Base-by-base conservation (phyloP, 345 rosid species). In the Rhizophora apiculata region DNA sequence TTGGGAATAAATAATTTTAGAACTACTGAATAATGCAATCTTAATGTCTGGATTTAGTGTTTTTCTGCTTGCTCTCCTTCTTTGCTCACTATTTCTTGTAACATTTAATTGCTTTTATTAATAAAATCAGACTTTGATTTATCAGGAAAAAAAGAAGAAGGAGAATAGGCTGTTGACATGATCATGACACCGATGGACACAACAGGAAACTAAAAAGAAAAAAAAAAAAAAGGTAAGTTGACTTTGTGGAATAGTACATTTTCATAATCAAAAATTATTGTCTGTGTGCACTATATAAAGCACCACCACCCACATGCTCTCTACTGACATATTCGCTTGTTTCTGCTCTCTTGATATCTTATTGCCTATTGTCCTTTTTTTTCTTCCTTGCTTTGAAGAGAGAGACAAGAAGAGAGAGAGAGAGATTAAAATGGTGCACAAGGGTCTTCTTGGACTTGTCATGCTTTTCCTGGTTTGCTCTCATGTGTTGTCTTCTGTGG, bases 401-500 rank as follows among this genome's bases (percentile, higher is more conserved):
- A 24, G 16, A 19, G 2, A 24, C 24, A 24, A 24, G 24, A 24
- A 24, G 24, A 37, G 13, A 37, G 46, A 37, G 15, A 39, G 49
- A 43, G 49, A 43, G 3, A 39, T 39, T 39, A 39, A 39, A 9
- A 73, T 67, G 77, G 57, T 51, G 66, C 69, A 56, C 19, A 59
- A n/a, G 53, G 22, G 20, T 55, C 32, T 21, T 63, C 5, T 24
- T 3, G 21, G 19, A 46, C 29, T 49, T 24, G 39, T 74, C 39
- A 18, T 68, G 5, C 63, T 74, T 34, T 64, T 71, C 22, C 71
- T 74, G 72, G 79, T 32, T 68, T 49, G 71, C 76, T 79, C 79
- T 34, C 54, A 20, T 31, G 55, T 71, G 0, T 54, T 68, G 21
- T 67, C 71, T 51, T 68, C 49, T 20, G 58, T 68, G 26, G 76